Evolutionary conservation across 345 rosid genomes (phyloP).

Genomic region (Brassica juncea): DNA sequence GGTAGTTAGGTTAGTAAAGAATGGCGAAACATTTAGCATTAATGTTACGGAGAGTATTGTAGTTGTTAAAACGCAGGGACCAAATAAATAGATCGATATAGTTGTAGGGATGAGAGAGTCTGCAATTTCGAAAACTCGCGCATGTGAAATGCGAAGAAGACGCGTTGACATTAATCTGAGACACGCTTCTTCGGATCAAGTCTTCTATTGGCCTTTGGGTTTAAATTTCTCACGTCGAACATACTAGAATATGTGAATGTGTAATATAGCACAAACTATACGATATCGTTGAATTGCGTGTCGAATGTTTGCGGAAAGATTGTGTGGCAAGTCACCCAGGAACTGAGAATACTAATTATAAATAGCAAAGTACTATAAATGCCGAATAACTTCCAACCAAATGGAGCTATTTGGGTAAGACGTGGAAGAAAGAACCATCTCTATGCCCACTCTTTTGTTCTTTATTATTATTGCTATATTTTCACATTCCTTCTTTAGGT

Average conservation of each 20-base stretch:
- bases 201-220: neutral
- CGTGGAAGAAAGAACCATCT: conserved; percentile 8
- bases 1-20: neutral
- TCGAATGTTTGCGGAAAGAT: conserved; percentile 21
- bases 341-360: neutral
- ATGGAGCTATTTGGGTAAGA: neutral
- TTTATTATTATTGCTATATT: neutral
- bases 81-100: neutral
- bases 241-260: neutral
- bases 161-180: neutral
- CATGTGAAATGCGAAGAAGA: neutral
- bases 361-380: neutral
- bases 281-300: neutral
- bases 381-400: conserved; percentile 23
- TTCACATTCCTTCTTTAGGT: neutral
- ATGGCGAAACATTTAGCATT: neutral
- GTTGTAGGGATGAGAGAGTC: neutral
- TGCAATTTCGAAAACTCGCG: neutral
- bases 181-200: neutral
- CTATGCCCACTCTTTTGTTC: neutral
- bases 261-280: neutral
- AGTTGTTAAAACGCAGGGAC: neutral
- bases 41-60: neutral
- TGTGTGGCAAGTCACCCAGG: conserved; percentile 24
- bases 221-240: neutral